Base-by-base conservation (phyloP, 2,329 filamentous ascomycete genomes). In the Penicillium sp. region DNA sequence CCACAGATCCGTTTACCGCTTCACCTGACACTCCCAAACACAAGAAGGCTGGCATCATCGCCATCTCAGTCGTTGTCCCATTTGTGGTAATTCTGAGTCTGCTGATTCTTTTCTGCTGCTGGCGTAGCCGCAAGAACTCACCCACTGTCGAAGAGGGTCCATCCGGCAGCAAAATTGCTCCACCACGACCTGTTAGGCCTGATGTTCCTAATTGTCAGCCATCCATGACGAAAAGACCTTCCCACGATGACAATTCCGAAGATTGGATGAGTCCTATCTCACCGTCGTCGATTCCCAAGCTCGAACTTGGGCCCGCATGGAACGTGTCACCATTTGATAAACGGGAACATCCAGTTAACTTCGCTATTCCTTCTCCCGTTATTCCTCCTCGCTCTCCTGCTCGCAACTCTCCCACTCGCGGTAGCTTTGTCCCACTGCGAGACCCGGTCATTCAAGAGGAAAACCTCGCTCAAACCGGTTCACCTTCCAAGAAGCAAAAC, bases 11-110 rank as follows among this genome's bases (percentile, higher is more conserved):
- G 7, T 60, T 63, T 27, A 58, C 66, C n/a, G 53, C 63, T 41
- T 52, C 31, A 33, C 6, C 68, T 21, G 57, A 59, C 7, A 61
- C 60, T 9, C 52, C 60, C 11, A 62, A 65, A 38, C 61, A 62
- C 36, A 70, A 65, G 50, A 75, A 73, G 61, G 72, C 71, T 40
- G 70, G 70, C 4, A 70, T 75, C n/a, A 74, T 75, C 40, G 72
- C 68, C 2, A 69, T 74, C 43, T 69, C 72, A 5, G 66, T 76
- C 2, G 65, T 75, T 21, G 64, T 74, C n/a, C 73, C 73, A 2
- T 47, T 72, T 7, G 72, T 67, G 10, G 63, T 71, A 13, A 53
- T 73, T 11, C 56, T 68, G 23, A 70, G 66, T 40, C 39, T 64
- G 31, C 51, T 70, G 8, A 63, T 72, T 34, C 58, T 75, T 9